Conservation (phyloP, 768 basidiomycete genomes). For the Lentinula sp. region DNA sequence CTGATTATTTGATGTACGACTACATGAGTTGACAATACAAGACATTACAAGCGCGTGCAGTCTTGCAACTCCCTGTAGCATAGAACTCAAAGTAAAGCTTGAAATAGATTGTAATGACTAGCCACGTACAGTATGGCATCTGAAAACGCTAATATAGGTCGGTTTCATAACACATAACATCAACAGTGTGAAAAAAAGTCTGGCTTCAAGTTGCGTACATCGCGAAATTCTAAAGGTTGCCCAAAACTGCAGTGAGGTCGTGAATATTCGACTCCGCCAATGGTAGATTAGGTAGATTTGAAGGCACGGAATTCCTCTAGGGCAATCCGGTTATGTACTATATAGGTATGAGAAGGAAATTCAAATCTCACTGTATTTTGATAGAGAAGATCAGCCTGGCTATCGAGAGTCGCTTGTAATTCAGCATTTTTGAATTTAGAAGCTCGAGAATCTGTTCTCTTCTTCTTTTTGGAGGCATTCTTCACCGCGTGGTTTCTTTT, state of each 20-base stretch:
- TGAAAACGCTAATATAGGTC: too few species aligned
- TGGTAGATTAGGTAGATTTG: background rate
- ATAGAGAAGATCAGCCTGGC: slow-evolving; percentile 18
- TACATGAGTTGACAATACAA: background rate
- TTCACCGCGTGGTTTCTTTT: background rate
- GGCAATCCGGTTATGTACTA: background rate
- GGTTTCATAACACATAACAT: background rate
- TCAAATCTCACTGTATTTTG: background rate
- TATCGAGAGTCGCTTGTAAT: slow-evolving; percentile 19
- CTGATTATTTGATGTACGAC: background rate
- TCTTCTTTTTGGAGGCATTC: slow-evolving; percentile 11
- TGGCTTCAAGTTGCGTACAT: background rate
- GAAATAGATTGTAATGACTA: background rate
- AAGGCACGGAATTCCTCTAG: background rate
- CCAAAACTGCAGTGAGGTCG: background rate
- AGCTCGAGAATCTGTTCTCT: slow-evolving; percentile 14
- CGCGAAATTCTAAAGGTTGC: background rate
- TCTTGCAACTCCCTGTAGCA: too few species aligned
- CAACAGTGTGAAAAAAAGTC: background rate
- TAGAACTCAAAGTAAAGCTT: too few species aligned
- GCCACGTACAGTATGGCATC: background rate
- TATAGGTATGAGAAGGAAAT: too few species aligned
- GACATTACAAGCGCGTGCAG: too few species aligned
- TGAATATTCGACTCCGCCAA: background rate
- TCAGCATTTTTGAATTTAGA: slow-evolving; percentile 19